Evolutionary conservation across 2,329 filamentous ascomycete genomes (phyloP).

Genomic region (Arthrobotrys iridis): DNA sequence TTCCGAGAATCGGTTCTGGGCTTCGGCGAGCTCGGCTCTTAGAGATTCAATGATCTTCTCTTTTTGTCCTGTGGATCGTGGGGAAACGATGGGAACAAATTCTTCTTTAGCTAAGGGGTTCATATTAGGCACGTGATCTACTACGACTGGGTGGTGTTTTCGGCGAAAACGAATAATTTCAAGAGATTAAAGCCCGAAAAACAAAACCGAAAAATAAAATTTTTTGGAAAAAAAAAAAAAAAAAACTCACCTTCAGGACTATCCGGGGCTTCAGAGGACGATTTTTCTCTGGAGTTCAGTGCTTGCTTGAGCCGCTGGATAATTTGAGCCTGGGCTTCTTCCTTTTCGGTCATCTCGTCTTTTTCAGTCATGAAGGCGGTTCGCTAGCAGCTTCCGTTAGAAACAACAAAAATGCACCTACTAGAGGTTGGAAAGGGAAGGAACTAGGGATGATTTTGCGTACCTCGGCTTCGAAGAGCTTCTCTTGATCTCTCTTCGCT

Average conservation of each 20-base stretch:
- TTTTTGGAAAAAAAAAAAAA: not conserved
- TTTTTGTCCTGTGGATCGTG: constrained; percentile 73
- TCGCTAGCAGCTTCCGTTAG: constrained; percentile 54
- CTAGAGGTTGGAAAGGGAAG: not conserved
- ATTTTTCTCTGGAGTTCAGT: constrained; percentile 75
- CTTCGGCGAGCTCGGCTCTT: constrained; percentile 89
- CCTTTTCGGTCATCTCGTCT: constrained; percentile 82
- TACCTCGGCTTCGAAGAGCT: constrained; percentile 89
- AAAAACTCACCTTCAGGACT: constrained; percentile 37
- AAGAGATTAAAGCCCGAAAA: not conserved
- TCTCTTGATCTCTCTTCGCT: constrained; percentile 89
- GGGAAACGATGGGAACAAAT: constrained; percentile 71
- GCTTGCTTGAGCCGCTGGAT: constrained; percentile 93
- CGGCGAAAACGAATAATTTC: not conserved
- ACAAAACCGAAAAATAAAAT: not conserved
- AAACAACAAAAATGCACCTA: constrained; percentile 7
- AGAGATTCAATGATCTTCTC: constrained; percentile 95
- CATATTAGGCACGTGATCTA: constrained; percentile 55
- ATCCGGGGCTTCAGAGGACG: constrained; percentile 37
- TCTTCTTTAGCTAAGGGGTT: constrained; percentile 67
- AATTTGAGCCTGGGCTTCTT: constrained; percentile 89
- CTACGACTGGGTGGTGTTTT: constrained; percentile 19
- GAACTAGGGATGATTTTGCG: constrained; percentile 65
- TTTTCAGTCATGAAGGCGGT: constrained; percentile 69
- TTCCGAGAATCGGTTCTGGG: constrained; percentile 93